A percentile compares a stretch with the other conserved stretches of the same genome.
Evolutionary conservation across 371 early-diverging fungal species (phyloP).

Genomic region (Actinomucor elegans): DNA sequence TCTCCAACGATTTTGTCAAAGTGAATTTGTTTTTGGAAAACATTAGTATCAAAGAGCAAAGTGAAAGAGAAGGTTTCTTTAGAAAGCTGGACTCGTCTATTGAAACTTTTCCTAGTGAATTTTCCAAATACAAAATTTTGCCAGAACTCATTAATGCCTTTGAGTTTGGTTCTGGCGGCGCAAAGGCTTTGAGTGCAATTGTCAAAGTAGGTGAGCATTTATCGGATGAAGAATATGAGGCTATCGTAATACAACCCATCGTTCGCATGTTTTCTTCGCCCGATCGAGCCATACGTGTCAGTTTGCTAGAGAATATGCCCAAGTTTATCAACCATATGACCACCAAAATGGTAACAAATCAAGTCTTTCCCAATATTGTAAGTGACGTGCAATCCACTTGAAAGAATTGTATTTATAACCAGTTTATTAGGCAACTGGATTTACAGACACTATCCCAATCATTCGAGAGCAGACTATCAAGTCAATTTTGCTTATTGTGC

Average conservation of each 20-base stretch:
- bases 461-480: constrained; percentile 93
- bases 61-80: constrained; percentile 80
- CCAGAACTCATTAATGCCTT: constrained; percentile 89
- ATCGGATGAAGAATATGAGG: constrained; percentile 70
- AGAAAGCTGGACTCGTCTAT: constrained; percentile 59
- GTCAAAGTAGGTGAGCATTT: constrained; percentile 81
- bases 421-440: constrained; percentile 73
- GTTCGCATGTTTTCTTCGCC: constrained; percentile 85
- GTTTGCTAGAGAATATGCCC: constrained; percentile 78
- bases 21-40: constrained; percentile 84
- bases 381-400: not conserved
- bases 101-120: constrained; percentile 78
- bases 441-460: constrained; percentile 84
- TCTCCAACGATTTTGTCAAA: constrained; percentile 77
- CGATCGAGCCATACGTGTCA: constrained; percentile 87
- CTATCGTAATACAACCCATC: constrained; percentile 69
- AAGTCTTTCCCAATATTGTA: constrained; percentile 88
- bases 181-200: constrained; percentile 82
- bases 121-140: constrained; percentile 83
- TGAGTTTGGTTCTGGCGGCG: constrained; percentile 91
- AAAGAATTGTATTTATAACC: not conserved
- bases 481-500: constrained; percentile 72
- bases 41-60: constrained; percentile 81
- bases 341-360: constrained; percentile 69
- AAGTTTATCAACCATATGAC: constrained; percentile 73